Evolutionary conservation across 2,329 filamentous ascomycete genomes (phyloP).

Genomic region (Exophiala viscosa): DNA sequence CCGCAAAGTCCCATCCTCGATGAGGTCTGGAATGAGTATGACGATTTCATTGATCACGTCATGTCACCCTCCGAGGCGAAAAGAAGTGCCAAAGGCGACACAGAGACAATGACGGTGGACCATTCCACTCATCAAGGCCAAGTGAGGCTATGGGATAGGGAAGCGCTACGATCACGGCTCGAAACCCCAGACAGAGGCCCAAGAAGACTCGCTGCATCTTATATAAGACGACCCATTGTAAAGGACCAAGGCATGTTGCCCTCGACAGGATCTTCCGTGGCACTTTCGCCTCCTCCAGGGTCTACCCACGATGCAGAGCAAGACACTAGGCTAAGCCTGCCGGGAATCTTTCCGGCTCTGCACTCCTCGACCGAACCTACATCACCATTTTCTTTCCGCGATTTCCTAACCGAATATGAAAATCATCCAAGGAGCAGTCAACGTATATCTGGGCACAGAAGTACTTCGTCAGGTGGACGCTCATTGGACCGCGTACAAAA

Average conservation of each 20-base stretch:
- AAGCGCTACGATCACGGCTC: no score
- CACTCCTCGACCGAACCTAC: constrained; percentile 49
- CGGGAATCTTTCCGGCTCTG: constrained; percentile 49
- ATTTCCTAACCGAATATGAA: constrained; percentile 52
- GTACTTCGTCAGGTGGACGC: constrained; percentile 24
- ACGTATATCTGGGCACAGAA: constrained; percentile 26
- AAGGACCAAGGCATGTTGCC: neutral
- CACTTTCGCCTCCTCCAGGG: constrained; percentile 12
- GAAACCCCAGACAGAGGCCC: constrained; percentile 16
- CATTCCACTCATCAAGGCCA: neutral
- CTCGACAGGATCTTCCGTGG: constrained; percentile 25
- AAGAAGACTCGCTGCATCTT: constrained; percentile 1
- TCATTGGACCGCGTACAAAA: constrained; percentile 27
- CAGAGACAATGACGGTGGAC: constrained; percentile 32
- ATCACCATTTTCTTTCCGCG: constrained; percentile 52
- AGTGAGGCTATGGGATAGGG: no score
- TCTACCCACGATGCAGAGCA: constrained; percentile 14
- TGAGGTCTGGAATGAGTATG: constrained; percentile 91
- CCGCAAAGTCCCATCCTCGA: constrained; percentile 46
- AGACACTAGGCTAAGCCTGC: constrained; percentile 43
- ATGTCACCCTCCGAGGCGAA: constrained; percentile 43
- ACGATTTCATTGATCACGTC: constrained; percentile 76
- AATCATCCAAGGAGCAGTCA: constrained; percentile 31
- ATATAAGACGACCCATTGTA: no score
- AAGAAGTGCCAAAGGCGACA: constrained; percentile 45